Conservation (phyloP, 2,329 filamentous ascomycete species). For the Nannizziopsis arthrosporioides region DNA sequence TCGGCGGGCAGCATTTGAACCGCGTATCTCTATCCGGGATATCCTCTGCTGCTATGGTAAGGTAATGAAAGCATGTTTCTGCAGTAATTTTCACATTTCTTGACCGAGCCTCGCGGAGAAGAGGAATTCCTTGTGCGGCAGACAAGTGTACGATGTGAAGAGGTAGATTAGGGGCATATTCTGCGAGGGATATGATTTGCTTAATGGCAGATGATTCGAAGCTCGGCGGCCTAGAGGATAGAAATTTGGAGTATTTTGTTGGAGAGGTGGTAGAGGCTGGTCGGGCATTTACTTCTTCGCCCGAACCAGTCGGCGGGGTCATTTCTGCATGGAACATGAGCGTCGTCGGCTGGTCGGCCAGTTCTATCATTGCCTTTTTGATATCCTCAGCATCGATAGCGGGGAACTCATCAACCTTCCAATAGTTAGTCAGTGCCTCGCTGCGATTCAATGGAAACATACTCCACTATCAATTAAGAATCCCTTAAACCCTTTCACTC, state of each 20-base stretch:
- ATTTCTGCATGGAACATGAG: slow-evolving; percentile 99
- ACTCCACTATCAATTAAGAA: slow-evolving; percentile 96
- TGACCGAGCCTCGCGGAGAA: slow-evolving; percentile 61
- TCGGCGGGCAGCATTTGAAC: slow-evolving; percentile 92
- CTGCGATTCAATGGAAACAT: slow-evolving; percentile 31
- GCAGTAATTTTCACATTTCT: slow-evolving; percentile 76
- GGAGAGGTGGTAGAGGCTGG: slow-evolving; percentile 51
- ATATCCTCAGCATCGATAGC: slow-evolving; percentile 75
- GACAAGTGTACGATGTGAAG: slow-evolving; percentile 91
- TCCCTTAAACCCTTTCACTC: slow-evolving; percentile 91
- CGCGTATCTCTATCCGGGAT: slow-evolving; percentile 76
- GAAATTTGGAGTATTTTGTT: slow-evolving; percentile 75
- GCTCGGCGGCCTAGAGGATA: slow-evolving; percentile 73
- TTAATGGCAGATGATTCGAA: slow-evolving; percentile 89
- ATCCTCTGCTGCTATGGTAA: slow-evolving; percentile 69
- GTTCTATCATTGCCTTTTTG: slow-evolving; percentile 62
- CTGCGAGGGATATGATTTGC: slow-evolving; percentile 70
- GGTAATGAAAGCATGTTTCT: slow-evolving; percentile 92
- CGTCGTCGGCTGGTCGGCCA: slow-evolving; percentile 72
- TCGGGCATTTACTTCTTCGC: slow-evolving; percentile 49
- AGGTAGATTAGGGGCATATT: slow-evolving; percentile 66
- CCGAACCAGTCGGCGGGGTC: slow-evolving; percentile 55
- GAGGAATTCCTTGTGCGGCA: slow-evolving; percentile 74
- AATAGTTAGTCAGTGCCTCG: background rate
- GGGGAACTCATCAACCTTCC: slow-evolving; percentile 84